Evolutionary conservation across 805 yeast genomes (phyloP), one percentile per base, ranked within the genome.

Genomic region (Tetrapisispora iriomotensis): DNA sequence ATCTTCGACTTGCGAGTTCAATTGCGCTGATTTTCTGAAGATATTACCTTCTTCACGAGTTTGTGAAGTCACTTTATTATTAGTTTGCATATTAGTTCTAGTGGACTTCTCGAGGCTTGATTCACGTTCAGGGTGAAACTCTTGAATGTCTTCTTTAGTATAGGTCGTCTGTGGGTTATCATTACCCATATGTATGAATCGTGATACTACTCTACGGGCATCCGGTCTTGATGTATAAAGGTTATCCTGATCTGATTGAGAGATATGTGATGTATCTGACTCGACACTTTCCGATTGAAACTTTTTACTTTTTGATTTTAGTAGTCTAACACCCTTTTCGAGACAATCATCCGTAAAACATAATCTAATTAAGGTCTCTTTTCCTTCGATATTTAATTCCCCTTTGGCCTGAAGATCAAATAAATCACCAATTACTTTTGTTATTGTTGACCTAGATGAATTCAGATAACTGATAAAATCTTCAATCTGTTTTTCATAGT

Each of bases 341-440:
- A 86, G 70, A 12, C 87, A 75, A 1, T 82, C 72, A 54, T 82
- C 88, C 41, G 85, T 67, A 39, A 77, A 77, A 38, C 84, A 74
- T 41, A 85, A 66, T 45, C 88, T 68, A 17, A 86, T 71, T 31
- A 85, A 62, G 1, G 86, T 70, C 58, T 86, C 95, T 56, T 83
- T 83, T 15, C 94, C 95, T 46, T 81, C 85, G 2, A 75, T 52
- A 37, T 68, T 76, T 45, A 85, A 65, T 44, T 71, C 66, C 17
- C 72, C 74, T 36, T 71, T 66, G 14, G 71, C 56, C 53, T 82
- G 78, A 35, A 80, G 59, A 31, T 66, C 67, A 51, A 79, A 72
- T 38, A 86, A 61, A 42, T 78, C 82, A 28, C 69, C 68, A 34
- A 76, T 71, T 1, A 77, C 65, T 23, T 67, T 65, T 28, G 66